Evolutionary conservation across 768 basidiomycete species (phyloP).

Genomic region (Boletus huronensis): DNA sequence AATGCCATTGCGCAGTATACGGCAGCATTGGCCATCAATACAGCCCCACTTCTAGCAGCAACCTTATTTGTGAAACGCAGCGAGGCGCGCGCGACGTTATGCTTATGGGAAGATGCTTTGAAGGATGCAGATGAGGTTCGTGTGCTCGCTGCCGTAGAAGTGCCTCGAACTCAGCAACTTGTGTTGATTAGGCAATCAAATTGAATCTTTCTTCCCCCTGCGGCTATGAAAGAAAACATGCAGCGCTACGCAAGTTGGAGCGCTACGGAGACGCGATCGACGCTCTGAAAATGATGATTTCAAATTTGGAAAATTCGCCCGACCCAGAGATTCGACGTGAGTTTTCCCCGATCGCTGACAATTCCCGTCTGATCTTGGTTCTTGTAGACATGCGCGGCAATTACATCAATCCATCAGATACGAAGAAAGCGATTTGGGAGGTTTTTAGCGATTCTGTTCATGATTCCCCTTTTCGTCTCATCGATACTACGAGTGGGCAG

Average conservation of each 20-base stretch:
- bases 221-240: constrained; percentile 16
- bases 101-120: constrained; percentile 11
- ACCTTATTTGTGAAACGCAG: constrained; percentile 15
- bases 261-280: constrained; percentile 13
- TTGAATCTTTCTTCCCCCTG: constrained; percentile 10
- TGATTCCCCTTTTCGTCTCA: constrained; percentile 15
- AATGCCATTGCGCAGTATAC: constrained; percentile 12
- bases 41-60: neutral
- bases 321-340: constrained; percentile 13
- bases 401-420: constrained; percentile 12
- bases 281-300: constrained; percentile 5
- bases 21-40: constrained; percentile 2
- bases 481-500: constrained; percentile 17
- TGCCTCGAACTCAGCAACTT: neutral
- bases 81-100: constrained; percentile 1
- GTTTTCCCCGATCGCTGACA: neutral
- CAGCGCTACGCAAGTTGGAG: constrained; percentile 7
- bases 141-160: neutral
- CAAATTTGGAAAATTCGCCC: constrained; percentile 4
- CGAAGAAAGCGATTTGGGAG: neutral
- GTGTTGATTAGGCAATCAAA: constrained; percentile 7
- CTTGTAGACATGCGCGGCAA: constrained; percentile 3
- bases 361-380: neutral
- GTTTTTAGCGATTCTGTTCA: neutral
- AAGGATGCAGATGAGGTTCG: constrained; percentile 18